phyloP scores from a whole-genome alignment of 805 yeast genomes.

The Zygosaccharomyces bailii region DNA sequence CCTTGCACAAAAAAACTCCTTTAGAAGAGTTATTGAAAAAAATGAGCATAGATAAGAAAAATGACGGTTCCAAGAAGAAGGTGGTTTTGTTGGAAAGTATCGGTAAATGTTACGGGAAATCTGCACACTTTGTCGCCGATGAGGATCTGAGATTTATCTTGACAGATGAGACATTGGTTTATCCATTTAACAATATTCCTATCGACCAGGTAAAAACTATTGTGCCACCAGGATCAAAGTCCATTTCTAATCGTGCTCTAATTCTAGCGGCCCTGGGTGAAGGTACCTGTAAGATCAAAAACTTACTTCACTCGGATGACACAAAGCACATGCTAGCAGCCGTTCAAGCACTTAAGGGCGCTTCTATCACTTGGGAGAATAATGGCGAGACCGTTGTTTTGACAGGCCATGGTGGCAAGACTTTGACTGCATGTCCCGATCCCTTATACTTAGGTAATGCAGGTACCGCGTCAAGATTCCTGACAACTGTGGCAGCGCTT shows the following conservation, averaged over 20 bases:
- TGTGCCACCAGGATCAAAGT: conserved; percentile 94
- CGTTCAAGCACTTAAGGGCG: conserved; percentile 73
- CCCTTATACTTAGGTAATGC: conserved; percentile 92
- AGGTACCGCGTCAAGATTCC: conserved; percentile 94
- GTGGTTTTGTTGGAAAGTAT: conserved; percentile 79
- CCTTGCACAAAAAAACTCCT: conserved; percentile 69
- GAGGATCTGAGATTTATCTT: conserved; percentile 76
- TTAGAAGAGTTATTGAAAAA: conserved; percentile 68
- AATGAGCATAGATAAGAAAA: conserved; percentile 96
- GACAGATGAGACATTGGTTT: conserved; percentile 75
- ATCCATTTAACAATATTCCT: conserved; percentile 44
- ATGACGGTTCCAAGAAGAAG: conserved; percentile 87
- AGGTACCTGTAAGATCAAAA: conserved; percentile 79
- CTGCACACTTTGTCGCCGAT: conserved; percentile 81
- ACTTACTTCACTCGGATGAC: conserved; percentile 92
- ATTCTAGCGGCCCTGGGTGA: conserved; percentile 87
- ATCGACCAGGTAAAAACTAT: conserved; percentile 40
- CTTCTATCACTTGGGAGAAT: conserved; percentile 75
- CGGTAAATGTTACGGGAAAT: conserved; percentile 84
- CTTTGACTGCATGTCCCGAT: conserved; percentile 56
- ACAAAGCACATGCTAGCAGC: conserved; percentile 94
- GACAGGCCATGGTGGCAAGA: conserved; percentile 77
- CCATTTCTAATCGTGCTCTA: conserved; percentile 92
- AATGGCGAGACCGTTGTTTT: conserved; percentile 87
- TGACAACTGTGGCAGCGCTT: conserved; percentile 88